phyloP scores from a whole-genome alignment of 495 filamentous ascomycete species.

The Diplogelasinospora grovesii region DNA sequence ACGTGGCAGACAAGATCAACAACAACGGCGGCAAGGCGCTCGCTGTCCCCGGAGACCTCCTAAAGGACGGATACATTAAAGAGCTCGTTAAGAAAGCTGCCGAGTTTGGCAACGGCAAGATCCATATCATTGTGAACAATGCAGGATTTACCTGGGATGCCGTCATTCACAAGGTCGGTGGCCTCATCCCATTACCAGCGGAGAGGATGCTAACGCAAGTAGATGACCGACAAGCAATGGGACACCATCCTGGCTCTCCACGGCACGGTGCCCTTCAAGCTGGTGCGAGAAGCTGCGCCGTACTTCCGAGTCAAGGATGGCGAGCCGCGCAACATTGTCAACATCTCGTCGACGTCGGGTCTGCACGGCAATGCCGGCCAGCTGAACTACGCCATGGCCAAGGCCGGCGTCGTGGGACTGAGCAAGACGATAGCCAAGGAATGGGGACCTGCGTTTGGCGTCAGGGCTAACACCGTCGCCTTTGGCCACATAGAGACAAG shows the following conservation, averaged over 20 bases:
- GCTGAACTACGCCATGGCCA: slow-evolving; percentile 77
- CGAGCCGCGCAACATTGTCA: slow-evolving; percentile 70
- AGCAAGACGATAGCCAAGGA: slow-evolving; percentile 87
- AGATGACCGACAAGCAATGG: slow-evolving; percentile 87
- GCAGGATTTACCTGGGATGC: slow-evolving; percentile 86
- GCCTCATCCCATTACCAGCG: slow-evolving; percentile 7
- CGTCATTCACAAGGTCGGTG: slow-evolving; percentile 71
- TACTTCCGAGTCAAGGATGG: slow-evolving; percentile 84
- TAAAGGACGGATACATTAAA: slow-evolving; percentile 58
- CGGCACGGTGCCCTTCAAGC: slow-evolving; percentile 74
- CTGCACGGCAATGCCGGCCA: slow-evolving; percentile 81
- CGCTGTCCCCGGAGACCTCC: slow-evolving; percentile 66
- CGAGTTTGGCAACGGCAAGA: slow-evolving; percentile 77
- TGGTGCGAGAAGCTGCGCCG: slow-evolving; percentile 69
- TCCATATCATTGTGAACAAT: slow-evolving; percentile 84
- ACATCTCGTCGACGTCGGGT: slow-evolving; percentile 72
- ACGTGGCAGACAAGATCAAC: slow-evolving; percentile 60
- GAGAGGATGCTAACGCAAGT: not conserved
- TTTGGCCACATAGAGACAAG: slow-evolving; percentile 75
- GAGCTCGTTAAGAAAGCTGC: slow-evolving; percentile 64
- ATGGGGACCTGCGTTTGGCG: slow-evolving; percentile 81
- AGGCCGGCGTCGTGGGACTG: slow-evolving; percentile 72
- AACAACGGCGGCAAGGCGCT: slow-evolving; percentile 56
- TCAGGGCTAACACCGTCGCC: slow-evolving; percentile 75
- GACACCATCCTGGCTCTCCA: slow-evolving; percentile 76